Evolutionary conservation across 805 yeast species (phyloP).

Genomic region (Suhomyces sp.): DNA sequence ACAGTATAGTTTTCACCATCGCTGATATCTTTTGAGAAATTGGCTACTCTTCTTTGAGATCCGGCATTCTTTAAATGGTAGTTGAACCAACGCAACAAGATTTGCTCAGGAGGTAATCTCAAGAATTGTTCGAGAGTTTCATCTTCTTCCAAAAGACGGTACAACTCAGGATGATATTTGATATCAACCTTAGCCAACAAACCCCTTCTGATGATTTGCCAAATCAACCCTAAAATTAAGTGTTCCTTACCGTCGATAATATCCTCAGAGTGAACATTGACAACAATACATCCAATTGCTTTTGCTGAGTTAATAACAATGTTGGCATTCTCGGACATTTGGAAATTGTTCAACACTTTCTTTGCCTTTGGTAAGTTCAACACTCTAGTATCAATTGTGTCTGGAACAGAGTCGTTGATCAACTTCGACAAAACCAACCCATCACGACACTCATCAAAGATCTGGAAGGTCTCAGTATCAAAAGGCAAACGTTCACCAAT

Average conservation of each 20-base stretch:
- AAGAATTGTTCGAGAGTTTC: slow-evolving; percentile 96
- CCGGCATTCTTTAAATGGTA: slow-evolving; percentile 92
- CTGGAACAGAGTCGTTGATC: slow-evolving; percentile 96
- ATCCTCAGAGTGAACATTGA: slow-evolving; percentile 94
- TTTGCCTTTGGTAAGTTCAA: slow-evolving; percentile 76
- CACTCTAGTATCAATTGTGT: slow-evolving; percentile 97
- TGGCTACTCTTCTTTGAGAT: slow-evolving; percentile 79
- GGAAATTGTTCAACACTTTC: slow-evolving; percentile 85
- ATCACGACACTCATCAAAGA: slow-evolving; percentile 95
- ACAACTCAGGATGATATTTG: slow-evolving; percentile 92
- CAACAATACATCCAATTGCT: slow-evolving; percentile 98
- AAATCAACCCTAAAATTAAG: slow-evolving; percentile 82
- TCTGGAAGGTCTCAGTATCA: slow-evolving; percentile 90
- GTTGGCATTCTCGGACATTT: slow-evolving; percentile 95
- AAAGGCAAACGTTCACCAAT: slow-evolving; percentile 85
- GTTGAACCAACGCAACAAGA: slow-evolving; percentile 94
- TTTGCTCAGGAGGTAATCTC: slow-evolving; percentile 96
- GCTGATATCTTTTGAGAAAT: slow-evolving; percentile 82
- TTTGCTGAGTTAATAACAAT: slow-evolving; percentile 97
- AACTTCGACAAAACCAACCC: slow-evolving; percentile 90
- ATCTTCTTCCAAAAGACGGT: slow-evolving; percentile 90
- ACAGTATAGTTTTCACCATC: slow-evolving; percentile 97
- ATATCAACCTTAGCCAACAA: slow-evolving; percentile 92
- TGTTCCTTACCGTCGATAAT: slow-evolving; percentile 93
- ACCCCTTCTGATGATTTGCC: slow-evolving; percentile 98